Percentiles rank a stretch among this genome's conserved stretches.
Conservation (phyloP, 805 yeast species). For the Yamadazyma olivae region DNA sequence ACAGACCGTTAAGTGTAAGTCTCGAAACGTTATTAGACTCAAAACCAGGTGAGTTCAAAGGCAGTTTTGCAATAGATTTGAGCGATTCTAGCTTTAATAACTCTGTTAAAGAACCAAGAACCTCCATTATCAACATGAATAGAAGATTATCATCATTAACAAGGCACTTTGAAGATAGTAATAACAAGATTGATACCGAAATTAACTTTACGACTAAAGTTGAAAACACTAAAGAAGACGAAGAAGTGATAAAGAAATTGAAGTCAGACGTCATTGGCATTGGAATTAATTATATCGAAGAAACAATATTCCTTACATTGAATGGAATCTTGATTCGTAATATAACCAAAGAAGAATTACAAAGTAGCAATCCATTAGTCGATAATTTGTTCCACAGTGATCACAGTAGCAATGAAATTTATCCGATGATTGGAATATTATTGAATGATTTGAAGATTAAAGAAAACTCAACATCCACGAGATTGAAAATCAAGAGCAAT, state of each 20-base stretch:
- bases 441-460: conserved; percentile 30
- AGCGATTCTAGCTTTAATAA: conserved; percentile 39
- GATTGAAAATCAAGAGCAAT: conserved; percentile 43
- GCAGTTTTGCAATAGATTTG: conserved; percentile 40
- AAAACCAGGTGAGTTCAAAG: conserved; percentile 40
- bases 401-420: conserved; percentile 29
- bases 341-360: conserved; percentile 23
- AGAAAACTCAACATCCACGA: conserved; percentile 16
- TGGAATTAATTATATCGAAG: conserved; percentile 69
- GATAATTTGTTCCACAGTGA: conserved; percentile 19
- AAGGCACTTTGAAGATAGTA: conserved; percentile 25
- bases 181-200: conserved; percentile 31
- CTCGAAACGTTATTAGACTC: conserved; percentile 24
- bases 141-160: conserved; percentile 32
- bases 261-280: conserved; percentile 70
- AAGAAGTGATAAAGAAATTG: conserved; percentile 10
- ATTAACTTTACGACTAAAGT: conserved; percentile 28
- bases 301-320: conserved; percentile 70
- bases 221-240: conserved; percentile 6
- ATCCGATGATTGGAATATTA: conserved; percentile 34
- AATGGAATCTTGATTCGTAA: conserved; percentile 58
- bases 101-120: conserved; percentile 33
- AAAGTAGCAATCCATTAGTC: conserved; percentile 15
- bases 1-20: conserved; percentile 14
- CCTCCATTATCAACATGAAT: conserved; percentile 32